Evolutionary conservation across 352 stramenopile species (phyloP).

Genomic region (Elongisporangium anandrum): DNA sequence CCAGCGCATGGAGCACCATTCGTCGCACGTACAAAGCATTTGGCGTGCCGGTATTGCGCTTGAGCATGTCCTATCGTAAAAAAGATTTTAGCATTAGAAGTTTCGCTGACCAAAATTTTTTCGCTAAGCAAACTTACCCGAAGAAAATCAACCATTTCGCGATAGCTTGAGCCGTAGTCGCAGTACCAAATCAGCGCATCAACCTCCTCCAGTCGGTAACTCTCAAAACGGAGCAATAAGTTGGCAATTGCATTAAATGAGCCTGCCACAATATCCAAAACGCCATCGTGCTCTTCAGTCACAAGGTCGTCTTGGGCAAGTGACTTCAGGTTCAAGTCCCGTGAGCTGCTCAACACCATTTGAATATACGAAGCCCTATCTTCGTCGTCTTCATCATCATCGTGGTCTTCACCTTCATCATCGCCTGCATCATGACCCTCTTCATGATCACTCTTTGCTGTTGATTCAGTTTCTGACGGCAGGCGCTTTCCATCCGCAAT

Average conservation of each 20-base stretch:
- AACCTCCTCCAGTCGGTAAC: constrained; percentile 58
- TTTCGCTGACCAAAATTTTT: no score
- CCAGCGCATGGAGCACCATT: constrained; percentile 69
- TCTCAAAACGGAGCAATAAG: constrained; percentile 48
- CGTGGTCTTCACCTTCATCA: constrained; percentile 29
- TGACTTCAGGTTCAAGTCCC: constrained; percentile 22
- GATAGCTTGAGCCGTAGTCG: constrained; percentile 28
- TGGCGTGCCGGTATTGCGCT: constrained; percentile 14
- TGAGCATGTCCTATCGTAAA: constrained; percentile 22
- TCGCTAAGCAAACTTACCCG: constrained; percentile 19
- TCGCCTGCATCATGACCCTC: constrained; percentile 18
- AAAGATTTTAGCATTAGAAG: no score
- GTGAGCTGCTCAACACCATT: constrained; percentile 36
- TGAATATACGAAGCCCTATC: constrained; percentile 21
- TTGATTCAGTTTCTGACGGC: constrained; percentile 3
- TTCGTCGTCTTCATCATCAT: constrained; percentile 31
- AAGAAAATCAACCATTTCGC: constrained; percentile 50
- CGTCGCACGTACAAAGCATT: constrained; percentile 54
- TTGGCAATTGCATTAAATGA: constrained; percentile 58
- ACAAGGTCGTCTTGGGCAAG: constrained; percentile 24
- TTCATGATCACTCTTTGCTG: constrained; percentile 9
- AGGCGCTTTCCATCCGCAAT: constrained; percentile 39
- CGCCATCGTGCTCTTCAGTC: constrained; percentile 42
- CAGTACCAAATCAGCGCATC: constrained; percentile 65
- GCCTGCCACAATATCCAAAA: constrained; percentile 58